These are phyloP conservation scores for Cryphonectria japonica DNA, from an alignment of 2,329 filamentous ascomycete genomes.

Conservation along the genomic window DNA sequence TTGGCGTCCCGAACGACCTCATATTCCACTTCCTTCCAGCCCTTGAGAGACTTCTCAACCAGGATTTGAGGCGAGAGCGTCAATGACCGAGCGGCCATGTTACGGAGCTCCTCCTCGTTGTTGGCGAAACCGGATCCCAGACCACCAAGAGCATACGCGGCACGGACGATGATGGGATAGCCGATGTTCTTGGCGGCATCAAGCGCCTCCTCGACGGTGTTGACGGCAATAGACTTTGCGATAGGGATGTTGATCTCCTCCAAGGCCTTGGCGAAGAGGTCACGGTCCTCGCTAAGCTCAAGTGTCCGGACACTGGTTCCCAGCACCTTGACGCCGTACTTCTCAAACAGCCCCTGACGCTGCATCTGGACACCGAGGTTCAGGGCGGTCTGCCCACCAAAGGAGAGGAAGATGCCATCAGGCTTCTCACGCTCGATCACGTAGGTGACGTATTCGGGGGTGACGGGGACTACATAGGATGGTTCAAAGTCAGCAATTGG, in stretches of 20 bases:
- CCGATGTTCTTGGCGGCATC: conserved; percentile 84
- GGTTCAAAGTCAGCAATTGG: conserved; percentile 17
- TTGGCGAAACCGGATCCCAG: conserved; percentile 95
- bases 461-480: conserved; percentile 69
- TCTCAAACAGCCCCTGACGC: conserved; percentile 91
- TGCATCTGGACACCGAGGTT: conserved; percentile 98
- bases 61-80: conserved; percentile 95
- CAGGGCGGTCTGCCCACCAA: conserved; percentile 95
- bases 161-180: conserved; percentile 97
- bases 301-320: conserved; percentile 94
- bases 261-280: conserved; percentile 92
- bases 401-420: conserved; percentile 96
- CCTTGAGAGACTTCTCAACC: conserved; percentile 97
- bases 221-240: conserved; percentile 91
- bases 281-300: conserved; percentile 93
- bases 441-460: conserved; percentile 95
- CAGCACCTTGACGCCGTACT: conserved; percentile 92
- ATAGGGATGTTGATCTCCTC: conserved; percentile 98
- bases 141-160: conserved; percentile 94
- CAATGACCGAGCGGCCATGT: conserved; percentile 89
- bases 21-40: conserved; percentile 99
- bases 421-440: conserved; percentile 96
- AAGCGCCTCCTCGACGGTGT: conserved; percentile 88
- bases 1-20: conserved; percentile 94
- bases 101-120: conserved; percentile 89